These are phyloP conservation scores for Aspergillus carlsbadensis DNA, from an alignment of 495 filamentous ascomycete species.

Conservation along the genomic window DNA sequence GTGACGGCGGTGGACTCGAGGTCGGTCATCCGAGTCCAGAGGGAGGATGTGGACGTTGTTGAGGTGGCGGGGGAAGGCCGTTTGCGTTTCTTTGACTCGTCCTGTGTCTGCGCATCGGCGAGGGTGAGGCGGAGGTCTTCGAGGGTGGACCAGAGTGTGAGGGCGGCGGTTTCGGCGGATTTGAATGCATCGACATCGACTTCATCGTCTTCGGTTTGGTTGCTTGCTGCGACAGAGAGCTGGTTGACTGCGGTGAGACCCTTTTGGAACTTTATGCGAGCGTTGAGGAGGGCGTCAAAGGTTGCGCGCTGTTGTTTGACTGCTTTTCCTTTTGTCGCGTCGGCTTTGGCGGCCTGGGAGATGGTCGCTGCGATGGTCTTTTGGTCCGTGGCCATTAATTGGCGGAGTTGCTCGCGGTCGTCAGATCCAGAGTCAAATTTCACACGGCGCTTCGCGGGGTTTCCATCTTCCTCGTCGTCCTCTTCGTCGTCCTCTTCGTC, in stretches of 20 bases:
- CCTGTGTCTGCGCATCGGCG: slow-evolving; percentile 45
- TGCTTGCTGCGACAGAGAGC: slow-evolving; percentile 44
- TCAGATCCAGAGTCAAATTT: slow-evolving; percentile 30
- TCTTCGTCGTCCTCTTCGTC: slow-evolving; percentile 33
- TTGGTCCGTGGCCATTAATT: slow-evolving; percentile 70
- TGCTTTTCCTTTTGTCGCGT: slow-evolving; percentile 80
- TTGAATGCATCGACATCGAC: slow-evolving; percentile 51
- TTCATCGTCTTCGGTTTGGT: slow-evolving; percentile 27
- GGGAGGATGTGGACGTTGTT: slow-evolving; percentile 47
- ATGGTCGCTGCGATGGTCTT: slow-evolving; percentile 67
- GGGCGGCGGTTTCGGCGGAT: slow-evolving; percentile 83
- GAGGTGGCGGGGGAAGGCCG: slow-evolving; percentile 47
- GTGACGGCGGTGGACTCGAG: slow-evolving; percentile 54
- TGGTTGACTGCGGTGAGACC: slow-evolving; percentile 79
- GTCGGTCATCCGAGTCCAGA: slow-evolving; percentile 72
- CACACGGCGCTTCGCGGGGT: slow-evolving; percentile 23
- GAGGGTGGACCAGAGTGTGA: slow-evolving; percentile 83
- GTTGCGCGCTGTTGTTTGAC: slow-evolving; percentile 78
- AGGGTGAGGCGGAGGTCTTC: slow-evolving; percentile 67
- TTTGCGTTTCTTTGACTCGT: slow-evolving; percentile 60
- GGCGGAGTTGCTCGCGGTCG: slow-evolving; percentile 59
- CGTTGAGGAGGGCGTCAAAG: slow-evolving; percentile 84
- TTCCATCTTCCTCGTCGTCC: slow-evolving; percentile 32
- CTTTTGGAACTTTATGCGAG: slow-evolving; percentile 88
- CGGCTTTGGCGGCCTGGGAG: slow-evolving; percentile 69